Base-by-base conservation (phyloP, 176 grass and related monocot genomes). In the Aegilops speltoides region DNA sequence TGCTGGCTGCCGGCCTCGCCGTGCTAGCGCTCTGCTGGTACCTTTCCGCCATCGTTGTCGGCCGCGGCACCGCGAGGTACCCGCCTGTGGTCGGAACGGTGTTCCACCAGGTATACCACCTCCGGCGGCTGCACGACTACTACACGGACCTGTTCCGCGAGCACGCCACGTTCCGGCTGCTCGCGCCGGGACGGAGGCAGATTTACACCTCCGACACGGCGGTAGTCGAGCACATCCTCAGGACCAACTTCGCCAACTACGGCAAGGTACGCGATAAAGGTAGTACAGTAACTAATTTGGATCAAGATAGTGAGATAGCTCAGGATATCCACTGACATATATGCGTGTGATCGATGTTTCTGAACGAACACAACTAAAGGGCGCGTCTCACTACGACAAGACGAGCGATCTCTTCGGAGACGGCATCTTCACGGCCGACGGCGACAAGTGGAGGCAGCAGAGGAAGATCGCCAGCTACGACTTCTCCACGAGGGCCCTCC, bases 231-330 rank as follows among this genome's bases (percentile, higher is more conserved):
- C 16, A 95, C 88, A 87, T 97, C 79, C 95, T 97, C 64, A 91
- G 84, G 84, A 93, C 95, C 87, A 97, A 97, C 71, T 97, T 95
- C 66, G 13, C 45, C 38, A 97, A 97, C 87, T 97, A 93, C 68
- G 93, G 93, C 71, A 97, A 97, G 87, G 96, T 54, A 54, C 66
- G 32, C 7, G 38, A 46, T 46, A 1, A 46, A 46, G 43, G 45
- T 48, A 48, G 45, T 15, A 16, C 15, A 66, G 46, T 50, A 50
- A 11, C 4, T 68, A 0, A 68, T 12, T 22, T 69, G 14, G 24
- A 48, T 8, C 8, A 76, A 52, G 73, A 29, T 8, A 54, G 15
- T 52, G 10, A 34, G 0, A 41, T 41, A 41, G 10, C 40, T 9
- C 66, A 69, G 17, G 15, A 33, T 33, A 16, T 33, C 32, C 15